A percentile compares a stretch with the other conserved stretches of the same genome.
These are phyloP conservation scores for Medicago lupulina DNA, from an alignment of 306 rosid species.

Conservation along the genomic window DNA sequence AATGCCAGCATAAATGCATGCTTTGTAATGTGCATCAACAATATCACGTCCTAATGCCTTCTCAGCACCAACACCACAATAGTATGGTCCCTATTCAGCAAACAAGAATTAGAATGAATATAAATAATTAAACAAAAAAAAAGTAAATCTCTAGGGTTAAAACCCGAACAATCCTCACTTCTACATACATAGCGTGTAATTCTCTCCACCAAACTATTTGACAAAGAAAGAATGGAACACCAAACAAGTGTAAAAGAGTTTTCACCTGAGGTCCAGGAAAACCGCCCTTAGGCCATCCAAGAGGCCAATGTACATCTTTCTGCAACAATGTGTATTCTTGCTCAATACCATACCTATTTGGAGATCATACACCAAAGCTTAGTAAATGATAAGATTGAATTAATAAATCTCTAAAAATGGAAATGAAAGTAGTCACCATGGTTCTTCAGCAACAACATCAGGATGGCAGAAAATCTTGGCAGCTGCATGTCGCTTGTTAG, in stretches of 20 bases:
- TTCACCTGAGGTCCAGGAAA: conserved; percentile 89
- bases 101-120: background rate
- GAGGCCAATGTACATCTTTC: conserved; percentile 77
- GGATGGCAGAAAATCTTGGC: conserved; percentile 74
- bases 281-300: conserved; percentile 93
- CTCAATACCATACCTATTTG: conserved; percentile 85
- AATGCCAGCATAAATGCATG: conserved; percentile 84
- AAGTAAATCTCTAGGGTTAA: too few relatives aligned
- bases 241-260: background rate
- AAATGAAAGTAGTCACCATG: conserved; percentile 52
- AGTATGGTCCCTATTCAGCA: conserved; percentile 81
- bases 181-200: too few relatives aligned
- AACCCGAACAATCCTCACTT: too few relatives aligned
- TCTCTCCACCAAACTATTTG: too few relatives aligned
- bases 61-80: conserved; percentile 81
- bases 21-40: conserved; percentile 87
- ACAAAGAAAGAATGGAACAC: background rate
- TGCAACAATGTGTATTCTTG: conserved; percentile 95
- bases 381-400: conserved; percentile 2
- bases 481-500: conserved; percentile 70
- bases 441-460: conserved; percentile 65
- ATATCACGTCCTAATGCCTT: conserved; percentile 92
- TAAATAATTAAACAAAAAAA: too few relatives aligned
- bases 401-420: background rate
- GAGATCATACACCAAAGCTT: conserved; percentile 13